phyloP scores from a whole-genome alignment of 768 basidiomycete genomes.

The Lactarius vividus region DNA sequence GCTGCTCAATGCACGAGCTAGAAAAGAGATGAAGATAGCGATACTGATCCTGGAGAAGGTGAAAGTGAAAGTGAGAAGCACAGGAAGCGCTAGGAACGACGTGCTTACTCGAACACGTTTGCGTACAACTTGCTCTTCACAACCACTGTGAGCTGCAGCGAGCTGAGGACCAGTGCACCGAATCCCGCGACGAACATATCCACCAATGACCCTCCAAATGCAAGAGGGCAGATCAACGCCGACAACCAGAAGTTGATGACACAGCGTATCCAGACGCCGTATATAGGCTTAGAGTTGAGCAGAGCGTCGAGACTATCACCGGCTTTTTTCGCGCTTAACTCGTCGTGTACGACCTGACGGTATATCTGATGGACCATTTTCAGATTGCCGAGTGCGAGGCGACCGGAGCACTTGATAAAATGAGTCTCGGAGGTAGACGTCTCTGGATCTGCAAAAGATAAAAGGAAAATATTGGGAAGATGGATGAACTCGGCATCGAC shows the following conservation, averaged over 20 bases:
- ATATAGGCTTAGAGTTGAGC: conserved; percentile 62
- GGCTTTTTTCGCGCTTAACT: conserved; percentile 77
- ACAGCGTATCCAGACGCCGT: conserved; percentile 60
- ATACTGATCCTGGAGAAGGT: conserved; percentile 60
- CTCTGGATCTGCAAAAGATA: conserved; percentile 83
- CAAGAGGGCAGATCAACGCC: conserved; percentile 75
- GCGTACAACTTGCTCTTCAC: conserved; percentile 76
- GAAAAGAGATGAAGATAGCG: conserved; percentile 75
- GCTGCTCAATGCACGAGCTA: conserved; percentile 76
- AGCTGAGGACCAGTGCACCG: conserved; percentile 63
- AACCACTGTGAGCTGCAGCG: conserved; percentile 69
- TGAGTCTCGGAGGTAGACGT: conserved; percentile 84
- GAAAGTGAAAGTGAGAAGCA: neutral
- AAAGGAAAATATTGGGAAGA: conserved; percentile 72
- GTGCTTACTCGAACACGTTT: conserved; percentile 82
- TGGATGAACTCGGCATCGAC: conserved; percentile 88
- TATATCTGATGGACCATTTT: conserved; percentile 84
- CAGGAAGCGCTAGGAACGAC: neutral
- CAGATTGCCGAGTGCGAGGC: conserved; percentile 77
- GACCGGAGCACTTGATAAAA: conserved; percentile 74
- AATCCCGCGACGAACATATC: conserved; percentile 78
- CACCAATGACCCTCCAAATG: conserved; percentile 78
- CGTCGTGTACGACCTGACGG: conserved; percentile 84
- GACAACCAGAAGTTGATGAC: conserved; percentile 66
- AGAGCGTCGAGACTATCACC: conserved; percentile 57